phyloP scores from a whole-genome alignment of 2,329 filamentous ascomycete species.

The Thelonectria olida region DNA sequence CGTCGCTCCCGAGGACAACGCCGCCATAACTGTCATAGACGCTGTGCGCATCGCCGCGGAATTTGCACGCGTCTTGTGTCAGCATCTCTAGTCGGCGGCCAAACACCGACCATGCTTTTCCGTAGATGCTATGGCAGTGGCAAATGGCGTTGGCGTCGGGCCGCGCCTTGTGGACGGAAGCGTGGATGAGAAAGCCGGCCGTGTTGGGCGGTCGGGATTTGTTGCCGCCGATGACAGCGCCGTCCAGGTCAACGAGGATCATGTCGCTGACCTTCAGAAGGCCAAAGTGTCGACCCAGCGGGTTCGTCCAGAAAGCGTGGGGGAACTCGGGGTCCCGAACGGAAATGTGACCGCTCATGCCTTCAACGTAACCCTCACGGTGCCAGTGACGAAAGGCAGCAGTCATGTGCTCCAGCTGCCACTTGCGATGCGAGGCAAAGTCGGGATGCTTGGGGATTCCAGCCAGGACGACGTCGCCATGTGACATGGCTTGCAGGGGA shows the following conservation, averaged over 20 bases:
- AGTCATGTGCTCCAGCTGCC: conserved; percentile 67
- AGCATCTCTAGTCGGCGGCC: conserved; percentile 73
- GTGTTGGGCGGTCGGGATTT: conserved; percentile 68
- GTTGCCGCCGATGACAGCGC: conserved; percentile 72
- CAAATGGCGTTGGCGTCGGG: conserved; percentile 73
- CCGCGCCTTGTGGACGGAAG: conserved; percentile 68
- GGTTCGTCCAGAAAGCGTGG: conserved; percentile 73
- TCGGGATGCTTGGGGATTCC: conserved; percentile 38
- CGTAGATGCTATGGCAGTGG: conserved; percentile 71
- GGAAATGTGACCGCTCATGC: conserved; percentile 74
- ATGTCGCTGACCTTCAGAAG: conserved; percentile 73
- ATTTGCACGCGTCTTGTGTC: conserved; percentile 71
- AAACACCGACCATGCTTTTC: conserved; percentile 74
- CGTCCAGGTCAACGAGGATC: conserved; percentile 69
- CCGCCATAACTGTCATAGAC: conserved; percentile 68
- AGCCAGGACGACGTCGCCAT: conserved; percentile 34
- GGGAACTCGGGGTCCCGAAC: conserved; percentile 70
- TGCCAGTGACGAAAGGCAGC: conserved; percentile 75
- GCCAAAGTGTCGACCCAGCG: conserved; percentile 72
- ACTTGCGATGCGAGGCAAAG: conserved; percentile 39
- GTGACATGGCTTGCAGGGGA: conserved; percentile 39
- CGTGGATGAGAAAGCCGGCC: conserved; percentile 77
- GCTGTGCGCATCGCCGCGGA: conserved; percentile 68
- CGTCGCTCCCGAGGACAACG: conserved; percentile 65
- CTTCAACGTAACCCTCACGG: conserved; percentile 72